These are phyloP conservation scores for Argentina anserina DNA, from an alignment of 306 rosid genomes.

Conservation along the genomic window DNA sequence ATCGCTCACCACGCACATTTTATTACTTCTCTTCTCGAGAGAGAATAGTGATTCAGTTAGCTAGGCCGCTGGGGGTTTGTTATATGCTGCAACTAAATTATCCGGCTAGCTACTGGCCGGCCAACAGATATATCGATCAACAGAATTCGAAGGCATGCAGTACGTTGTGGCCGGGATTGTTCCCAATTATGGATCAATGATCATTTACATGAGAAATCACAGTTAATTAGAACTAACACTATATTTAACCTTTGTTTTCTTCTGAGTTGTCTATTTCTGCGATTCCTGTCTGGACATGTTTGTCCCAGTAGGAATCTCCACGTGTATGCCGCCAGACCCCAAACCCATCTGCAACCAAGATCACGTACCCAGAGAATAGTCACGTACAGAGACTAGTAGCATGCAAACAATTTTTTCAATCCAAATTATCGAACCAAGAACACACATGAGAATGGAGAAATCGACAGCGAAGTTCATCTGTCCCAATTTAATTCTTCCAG, in stretches of 20 bases:
- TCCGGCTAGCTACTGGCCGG: no score
- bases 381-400: neutral
- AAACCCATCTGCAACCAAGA: constrained; percentile 9
- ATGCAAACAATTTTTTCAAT: constrained; percentile 13
- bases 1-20: no score
- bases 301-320: constrained; percentile 11
- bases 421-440: constrained; percentile 12
- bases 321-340: constrained; percentile 51
- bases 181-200: no score
- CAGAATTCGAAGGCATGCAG: no score
- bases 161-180: no score
- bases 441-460: neutral
- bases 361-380: constrained; percentile 14
- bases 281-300: constrained; percentile 18
- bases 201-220: no score
- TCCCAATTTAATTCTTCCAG: constrained; percentile 39
- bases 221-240: no score
- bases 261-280: neutral
- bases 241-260: neutral
- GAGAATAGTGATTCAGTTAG: no score
- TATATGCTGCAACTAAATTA: no score
- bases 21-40: no score
- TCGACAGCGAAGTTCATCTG: constrained; percentile 18
- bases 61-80: no score
- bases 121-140: no score